These are phyloP conservation scores for Nicotiana attenuata DNA, from an alignment of 257 asterid species.

Conservation along the genomic window DNA sequence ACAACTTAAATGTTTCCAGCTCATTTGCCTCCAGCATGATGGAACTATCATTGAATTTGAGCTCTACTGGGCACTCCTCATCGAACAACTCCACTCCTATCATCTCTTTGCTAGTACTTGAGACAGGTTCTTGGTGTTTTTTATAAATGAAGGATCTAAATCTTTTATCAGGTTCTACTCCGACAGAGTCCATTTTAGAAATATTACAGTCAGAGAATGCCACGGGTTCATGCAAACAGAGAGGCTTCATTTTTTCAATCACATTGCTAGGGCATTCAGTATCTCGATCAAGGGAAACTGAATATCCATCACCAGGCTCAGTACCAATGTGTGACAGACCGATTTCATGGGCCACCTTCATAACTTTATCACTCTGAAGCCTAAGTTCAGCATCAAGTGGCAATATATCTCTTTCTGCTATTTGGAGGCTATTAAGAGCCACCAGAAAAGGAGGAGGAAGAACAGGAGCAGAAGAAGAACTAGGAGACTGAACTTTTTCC, in stretches of 20 bases:
- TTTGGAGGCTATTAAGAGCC: slow-evolving; percentile 35
- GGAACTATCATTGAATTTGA: slow-evolving; percentile 33
- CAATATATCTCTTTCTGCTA: slow-evolving; percentile 33
- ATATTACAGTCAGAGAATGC: slow-evolving; percentile 24
- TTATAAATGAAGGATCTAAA: slow-evolving; percentile 39
- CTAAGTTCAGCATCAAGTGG: slow-evolving; percentile 39
- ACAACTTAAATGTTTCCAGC: slow-evolving; percentile 30
- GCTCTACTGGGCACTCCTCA: slow-evolving; percentile 50
- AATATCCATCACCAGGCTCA: slow-evolving; percentile 24
- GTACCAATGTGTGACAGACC: slow-evolving; percentile 19
- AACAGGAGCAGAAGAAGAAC: slow-evolving; percentile 36
- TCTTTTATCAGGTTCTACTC: slow-evolving; percentile 20
- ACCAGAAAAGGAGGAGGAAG: slow-evolving; percentile 55
- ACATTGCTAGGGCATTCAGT: slow-evolving; percentile 23
- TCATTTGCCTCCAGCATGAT: slow-evolving; percentile 32
- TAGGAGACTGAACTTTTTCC: slow-evolving; percentile 32
- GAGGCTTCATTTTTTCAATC: slow-evolving; percentile 18
- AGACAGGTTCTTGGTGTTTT: slow-evolving; percentile 24
- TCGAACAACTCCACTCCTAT: slow-evolving; percentile 46
- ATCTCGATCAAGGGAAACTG: slow-evolving; percentile 59
- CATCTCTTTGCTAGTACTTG: slow-evolving; percentile 24
- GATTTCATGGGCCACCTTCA: slow-evolving; percentile 38
- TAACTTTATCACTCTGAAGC: slow-evolving; percentile 40
- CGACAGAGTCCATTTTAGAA: not conserved
- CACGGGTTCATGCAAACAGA: slow-evolving; percentile 39